Percentiles rank a stretch among this genome's conserved stretches.
These are phyloP conservation scores for Suhomyces taliae DNA, from an alignment of 1,139 yeast species.

Conservation along the genomic window DNA sequence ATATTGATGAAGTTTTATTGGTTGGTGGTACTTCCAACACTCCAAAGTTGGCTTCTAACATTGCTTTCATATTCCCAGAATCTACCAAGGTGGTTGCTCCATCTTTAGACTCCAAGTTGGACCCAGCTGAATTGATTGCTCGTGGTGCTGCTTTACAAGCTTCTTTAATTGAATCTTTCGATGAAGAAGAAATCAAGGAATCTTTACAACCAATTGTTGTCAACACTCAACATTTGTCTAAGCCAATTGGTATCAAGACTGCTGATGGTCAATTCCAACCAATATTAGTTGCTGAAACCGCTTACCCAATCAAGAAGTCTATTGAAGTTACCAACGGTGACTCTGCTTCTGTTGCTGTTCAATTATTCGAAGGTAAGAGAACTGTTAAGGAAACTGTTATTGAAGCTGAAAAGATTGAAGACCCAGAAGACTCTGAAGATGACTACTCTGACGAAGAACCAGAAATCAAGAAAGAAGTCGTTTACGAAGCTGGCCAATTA, in stretches of 20 bases:
- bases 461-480: conserved; percentile 70
- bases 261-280: conserved; percentile 73
- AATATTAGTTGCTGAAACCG: conserved; percentile 79
- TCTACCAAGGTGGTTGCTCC: conserved; percentile 78
- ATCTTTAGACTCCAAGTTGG: conserved; percentile 65
- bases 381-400: conserved; percentile 74
- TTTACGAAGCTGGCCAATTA: conserved; percentile 70
- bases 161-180: conserved; percentile 78
- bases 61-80: conserved; percentile 78
- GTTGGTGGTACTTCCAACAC: conserved; percentile 94
- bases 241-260: conserved; percentile 83
- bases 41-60: conserved; percentile 82
- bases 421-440: conserved; percentile 46
- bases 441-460: conserved; percentile 58
- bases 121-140: conserved; percentile 87
- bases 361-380: conserved; percentile 82
- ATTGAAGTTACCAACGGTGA: conserved; percentile 63
- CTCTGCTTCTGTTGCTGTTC: conserved; percentile 61
- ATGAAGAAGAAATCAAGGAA: conserved; percentile 82
- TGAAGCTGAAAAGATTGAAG: conserved; percentile 55
- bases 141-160: conserved; percentile 99
- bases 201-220: conserved; percentile 83
- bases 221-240: conserved; percentile 82
- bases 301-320: conserved; percentile 87
- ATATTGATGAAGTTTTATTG: conserved; percentile 85